Base-by-base conservation (phyloP, 2,329 filamentous ascomycete genomes). In the Xylariaceae sp. region DNA sequence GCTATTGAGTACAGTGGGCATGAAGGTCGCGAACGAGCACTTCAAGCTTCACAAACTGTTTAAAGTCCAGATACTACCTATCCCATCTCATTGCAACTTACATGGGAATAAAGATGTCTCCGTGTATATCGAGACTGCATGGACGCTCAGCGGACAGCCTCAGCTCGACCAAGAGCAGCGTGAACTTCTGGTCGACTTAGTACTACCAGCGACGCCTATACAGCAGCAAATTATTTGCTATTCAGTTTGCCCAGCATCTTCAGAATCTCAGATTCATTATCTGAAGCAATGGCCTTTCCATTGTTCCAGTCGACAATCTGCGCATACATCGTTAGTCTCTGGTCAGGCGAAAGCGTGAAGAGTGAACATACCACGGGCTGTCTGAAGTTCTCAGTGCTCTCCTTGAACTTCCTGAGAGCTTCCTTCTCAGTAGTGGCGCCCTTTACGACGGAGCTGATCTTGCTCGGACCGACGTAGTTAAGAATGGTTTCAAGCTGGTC, bases 231-330 rank as follows among this genome's bases (percentile, higher is more conserved):
- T 54, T 57, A 64, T 65, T 71, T 66, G 47, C 56, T 72, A 62
- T 77, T 77, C 57, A 85, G 73, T 59, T 83, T 78, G 60, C 85
- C 83, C 55, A 97, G 75, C 75, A 96, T 80, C 75, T 88, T 91
- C 71, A 96, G 75, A 62, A 97, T 97, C 77, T 93, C 89, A 13
- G 91, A 96, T 77, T 96, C 88, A 65, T 89, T 87, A 54, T 89
- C 90, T 17, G 90, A 90, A 30, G 84, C 78, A 77, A 89, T 79
- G 51, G 87, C 93, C 73, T 86, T 89, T 65, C 92, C 94, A 73
- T 93, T 92, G 72, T 88, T 90, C 94, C 94, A 97, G 73, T 97
- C 93, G 55, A 97, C 93, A 60, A 88, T 77, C 82, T 81, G 64
- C 34, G 15, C 8, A 4, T 15, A 35, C 42, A 44, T 66, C 8